Percentiles rank a stretch among this genome's conserved stretches.
Conservation (phyloP, 2,329 filamentous ascomycete species). For the Phialophora expanda region DNA sequence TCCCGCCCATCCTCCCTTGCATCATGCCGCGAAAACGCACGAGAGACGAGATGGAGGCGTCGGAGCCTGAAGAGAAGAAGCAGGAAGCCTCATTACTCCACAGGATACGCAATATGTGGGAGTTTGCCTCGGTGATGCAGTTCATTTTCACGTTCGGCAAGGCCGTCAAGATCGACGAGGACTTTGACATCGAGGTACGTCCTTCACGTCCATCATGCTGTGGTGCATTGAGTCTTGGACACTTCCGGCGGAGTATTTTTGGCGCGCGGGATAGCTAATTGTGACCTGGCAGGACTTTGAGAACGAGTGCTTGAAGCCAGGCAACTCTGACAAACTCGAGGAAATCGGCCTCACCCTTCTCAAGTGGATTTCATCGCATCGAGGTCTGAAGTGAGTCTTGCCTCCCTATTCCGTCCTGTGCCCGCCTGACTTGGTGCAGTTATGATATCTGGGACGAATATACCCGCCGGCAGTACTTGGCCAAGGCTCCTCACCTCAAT, state of each 20-base stretch:
- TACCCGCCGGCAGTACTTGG: conserved; percentile 81
- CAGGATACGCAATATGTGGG: conserved; percentile 86
- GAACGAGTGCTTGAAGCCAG: conserved; percentile 80
- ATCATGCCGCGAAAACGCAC: conserved; percentile 58
- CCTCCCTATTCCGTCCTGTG: conserved; percentile 7
- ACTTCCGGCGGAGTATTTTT: conserved; percentile 29
- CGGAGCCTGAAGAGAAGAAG: conserved; percentile 51
- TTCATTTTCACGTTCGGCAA: conserved; percentile 92
- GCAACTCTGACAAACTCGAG: conserved; percentile 71
- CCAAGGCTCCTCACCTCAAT: conserved; percentile 79
- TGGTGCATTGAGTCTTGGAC: background rate
- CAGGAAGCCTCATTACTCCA: conserved; percentile 58
- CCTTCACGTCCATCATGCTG: background rate
- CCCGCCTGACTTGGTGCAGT: conserved; percentile 55
- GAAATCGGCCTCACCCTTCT: conserved; percentile 85
- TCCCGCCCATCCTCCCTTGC: conserved; percentile 19
- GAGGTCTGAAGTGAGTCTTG: conserved; percentile 78
- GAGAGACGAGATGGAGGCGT: conserved; percentile 61
- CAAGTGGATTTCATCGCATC: conserved; percentile 92
- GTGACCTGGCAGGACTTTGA: conserved; percentile 73
- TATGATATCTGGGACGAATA: conserved; percentile 92
- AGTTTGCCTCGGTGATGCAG: conserved; percentile 91
- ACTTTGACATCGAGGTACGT: conserved; percentile 85
- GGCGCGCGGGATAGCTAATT: conserved; percentile 35
- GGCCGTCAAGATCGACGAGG: conserved; percentile 85